phyloP scores from a whole-genome alignment of 2,329 filamentous ascomycete species.

The Talaromyces sp. region DNA sequence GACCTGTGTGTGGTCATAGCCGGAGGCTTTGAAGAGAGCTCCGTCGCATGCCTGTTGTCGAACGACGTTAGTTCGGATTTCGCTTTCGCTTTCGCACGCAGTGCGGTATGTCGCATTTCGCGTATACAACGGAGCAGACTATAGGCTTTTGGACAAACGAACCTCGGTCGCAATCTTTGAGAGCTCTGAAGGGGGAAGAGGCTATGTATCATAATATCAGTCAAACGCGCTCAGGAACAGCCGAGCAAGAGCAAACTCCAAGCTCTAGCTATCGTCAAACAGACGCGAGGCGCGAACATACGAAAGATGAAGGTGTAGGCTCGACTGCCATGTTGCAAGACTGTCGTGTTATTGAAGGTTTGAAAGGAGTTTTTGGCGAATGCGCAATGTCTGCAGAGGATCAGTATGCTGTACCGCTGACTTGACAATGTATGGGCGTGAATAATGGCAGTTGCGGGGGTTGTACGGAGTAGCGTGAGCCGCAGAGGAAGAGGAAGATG shows the following conservation, averaged over 20 bases:
- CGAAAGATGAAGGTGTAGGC: constrained; percentile 17
- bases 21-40: constrained; percentile 68
- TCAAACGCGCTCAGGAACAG: neutral
- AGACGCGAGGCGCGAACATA: constrained; percentile 14
- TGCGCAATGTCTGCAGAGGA: constrained; percentile 4
- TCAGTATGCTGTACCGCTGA: neutral
- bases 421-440: neutral
- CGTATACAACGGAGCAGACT: neutral
- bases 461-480: constrained; percentile 12
- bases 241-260: neutral
- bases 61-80: neutral
- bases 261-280: neutral
- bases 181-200: constrained; percentile 70
- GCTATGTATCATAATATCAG: constrained; percentile 49
- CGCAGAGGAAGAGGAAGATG: neutral
- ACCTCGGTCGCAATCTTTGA: constrained; percentile 84
- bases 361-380: neutral
- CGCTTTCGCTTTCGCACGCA: neutral
- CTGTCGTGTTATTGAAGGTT: neutral
- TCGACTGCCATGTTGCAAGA: constrained; percentile 19
- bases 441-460: constrained; percentile 7
- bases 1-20: constrained; percentile 84
- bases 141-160: constrained; percentile 35
- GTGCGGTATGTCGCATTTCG: neutral
- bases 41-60: constrained; percentile 70